Conservation (phyloP, 192 early-diverging fungal genomes). For the Thoreauomyces humboldtii region DNA sequence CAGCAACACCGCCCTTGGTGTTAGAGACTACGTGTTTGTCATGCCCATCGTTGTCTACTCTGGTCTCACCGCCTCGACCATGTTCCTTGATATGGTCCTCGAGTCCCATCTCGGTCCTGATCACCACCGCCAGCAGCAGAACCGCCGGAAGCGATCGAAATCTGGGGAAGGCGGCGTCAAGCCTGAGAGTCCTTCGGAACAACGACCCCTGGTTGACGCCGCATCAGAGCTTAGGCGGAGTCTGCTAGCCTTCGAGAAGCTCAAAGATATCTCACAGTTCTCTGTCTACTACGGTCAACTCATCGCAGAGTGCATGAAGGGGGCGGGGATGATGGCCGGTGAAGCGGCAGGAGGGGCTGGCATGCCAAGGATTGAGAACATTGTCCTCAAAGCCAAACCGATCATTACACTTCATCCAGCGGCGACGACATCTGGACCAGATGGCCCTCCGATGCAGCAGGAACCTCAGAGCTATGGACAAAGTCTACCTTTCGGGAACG, state of each 20-base stretch:
- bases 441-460: too few species aligned
- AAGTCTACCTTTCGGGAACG: too few species aligned
- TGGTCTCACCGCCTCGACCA: conserved; percentile 37
- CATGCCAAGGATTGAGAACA: background rate
- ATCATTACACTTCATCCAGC: too few species aligned
- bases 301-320: conserved; percentile 40
- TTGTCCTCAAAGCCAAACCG: background rate
- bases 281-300: conserved; percentile 44
- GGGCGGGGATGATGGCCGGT: conserved; percentile 14
- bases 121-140: background rate
- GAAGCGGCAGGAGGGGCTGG: background rate
- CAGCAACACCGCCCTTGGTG: background rate
- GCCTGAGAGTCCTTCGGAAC: conserved; percentile 1
- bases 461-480: too few species aligned
- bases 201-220: background rate
- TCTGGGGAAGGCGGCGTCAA: conserved; percentile 4
- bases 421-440: background rate
- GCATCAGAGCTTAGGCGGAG: conserved; percentile 32
- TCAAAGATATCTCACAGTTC: conserved; percentile 40
- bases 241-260: conserved; percentile 38
- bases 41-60: conserved; percentile 47
- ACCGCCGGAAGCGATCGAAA: conserved; percentile 24
- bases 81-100: conserved; percentile 45
- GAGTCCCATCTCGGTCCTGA: conserved; percentile 13
- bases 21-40: conserved; percentile 40